Evolutionary conservation across 306 rosid species (phyloP).

Genomic region (Styphnolobium japonicum): DNA sequence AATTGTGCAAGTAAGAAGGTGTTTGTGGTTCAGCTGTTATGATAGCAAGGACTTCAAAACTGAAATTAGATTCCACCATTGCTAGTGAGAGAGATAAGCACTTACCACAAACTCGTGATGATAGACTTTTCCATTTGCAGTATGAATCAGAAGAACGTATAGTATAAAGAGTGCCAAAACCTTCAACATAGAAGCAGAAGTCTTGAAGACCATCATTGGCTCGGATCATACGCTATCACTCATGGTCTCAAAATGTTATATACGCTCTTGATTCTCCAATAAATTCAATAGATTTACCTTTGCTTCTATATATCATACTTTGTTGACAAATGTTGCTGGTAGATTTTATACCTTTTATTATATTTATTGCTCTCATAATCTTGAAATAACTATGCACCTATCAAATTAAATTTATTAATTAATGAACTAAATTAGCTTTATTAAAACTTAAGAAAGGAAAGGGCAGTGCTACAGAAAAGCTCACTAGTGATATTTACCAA

Average conservation of each 20-base stretch:
- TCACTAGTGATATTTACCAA: no score
- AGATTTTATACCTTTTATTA: background rate
- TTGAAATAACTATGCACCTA: background rate
- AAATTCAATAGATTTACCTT: background rate
- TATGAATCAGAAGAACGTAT: conserved; percentile 1
- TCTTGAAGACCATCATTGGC: background rate
- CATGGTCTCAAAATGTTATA: background rate
- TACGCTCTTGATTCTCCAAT: background rate
- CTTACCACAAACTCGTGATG: conserved; percentile 29
- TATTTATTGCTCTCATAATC: background rate
- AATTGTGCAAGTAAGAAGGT: background rate
- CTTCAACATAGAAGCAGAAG: background rate
- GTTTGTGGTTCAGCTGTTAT: background rate
- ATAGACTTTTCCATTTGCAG: conserved; percentile 21
- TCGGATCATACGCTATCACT: background rate
- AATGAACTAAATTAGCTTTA: no score
- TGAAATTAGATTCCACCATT: background rate
- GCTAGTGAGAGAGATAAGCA: background rate
- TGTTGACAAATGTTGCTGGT: background rate
- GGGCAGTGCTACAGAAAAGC: no score
- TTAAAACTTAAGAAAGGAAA: background rate
- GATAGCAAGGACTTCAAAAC: background rate
- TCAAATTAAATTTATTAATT: background rate
- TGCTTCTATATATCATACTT: background rate
- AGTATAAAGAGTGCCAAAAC: conserved; percentile 1